These are phyloP conservation scores for Chenopodium quinoa DNA, from an alignment of 148 eudicot species.

Conservation along the genomic window DNA sequence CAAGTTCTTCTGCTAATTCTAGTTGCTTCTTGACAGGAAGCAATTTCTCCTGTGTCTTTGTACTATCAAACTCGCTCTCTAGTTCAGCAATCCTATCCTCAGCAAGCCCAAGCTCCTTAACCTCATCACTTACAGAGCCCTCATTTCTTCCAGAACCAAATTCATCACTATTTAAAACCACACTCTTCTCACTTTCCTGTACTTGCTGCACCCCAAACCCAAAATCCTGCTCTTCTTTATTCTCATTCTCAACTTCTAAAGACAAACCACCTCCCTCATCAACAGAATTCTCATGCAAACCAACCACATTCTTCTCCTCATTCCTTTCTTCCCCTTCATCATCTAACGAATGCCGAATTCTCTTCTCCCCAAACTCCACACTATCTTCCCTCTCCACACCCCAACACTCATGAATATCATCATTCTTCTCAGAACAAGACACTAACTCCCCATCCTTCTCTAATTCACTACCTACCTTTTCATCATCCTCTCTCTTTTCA, in stretches of 20 bases:
- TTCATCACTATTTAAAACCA: slow-evolving; percentile 27
- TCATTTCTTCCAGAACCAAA: slow-evolving; percentile 17
- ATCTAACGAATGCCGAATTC: background rate
- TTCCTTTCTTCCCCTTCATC: background rate
- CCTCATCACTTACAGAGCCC: slow-evolving; percentile 37
- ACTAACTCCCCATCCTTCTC: slow-evolving; percentile 1
- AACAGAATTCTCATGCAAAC: slow-evolving; percentile 12
- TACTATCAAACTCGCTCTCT: slow-evolving; percentile 42
- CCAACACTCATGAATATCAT: background rate
- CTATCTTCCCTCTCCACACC: slow-evolving; percentile 9
- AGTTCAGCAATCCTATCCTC: slow-evolving; percentile 37
- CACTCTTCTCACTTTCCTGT: slow-evolving; percentile 22
- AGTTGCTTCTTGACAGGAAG: slow-evolving; percentile 43
- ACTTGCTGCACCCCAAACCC: slow-evolving; percentile 11
- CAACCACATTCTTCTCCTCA: background rate
- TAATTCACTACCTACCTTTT: slow-evolving; percentile 10
- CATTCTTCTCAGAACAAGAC: background rate
- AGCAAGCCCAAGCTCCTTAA: slow-evolving; percentile 17
- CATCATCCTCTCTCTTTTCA: background rate
- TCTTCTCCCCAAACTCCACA: background rate
- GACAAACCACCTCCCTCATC: slow-evolving; percentile 14
- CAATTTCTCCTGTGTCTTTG: slow-evolving; percentile 38
- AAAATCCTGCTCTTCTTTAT: slow-evolving; percentile 27
- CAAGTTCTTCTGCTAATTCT: slow-evolving; percentile 81
- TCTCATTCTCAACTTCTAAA: slow-evolving; percentile 14